Conservation (phyloP, 2,329 filamentous ascomycete species). For the Hypoxylon rubiginosum region DNA sequence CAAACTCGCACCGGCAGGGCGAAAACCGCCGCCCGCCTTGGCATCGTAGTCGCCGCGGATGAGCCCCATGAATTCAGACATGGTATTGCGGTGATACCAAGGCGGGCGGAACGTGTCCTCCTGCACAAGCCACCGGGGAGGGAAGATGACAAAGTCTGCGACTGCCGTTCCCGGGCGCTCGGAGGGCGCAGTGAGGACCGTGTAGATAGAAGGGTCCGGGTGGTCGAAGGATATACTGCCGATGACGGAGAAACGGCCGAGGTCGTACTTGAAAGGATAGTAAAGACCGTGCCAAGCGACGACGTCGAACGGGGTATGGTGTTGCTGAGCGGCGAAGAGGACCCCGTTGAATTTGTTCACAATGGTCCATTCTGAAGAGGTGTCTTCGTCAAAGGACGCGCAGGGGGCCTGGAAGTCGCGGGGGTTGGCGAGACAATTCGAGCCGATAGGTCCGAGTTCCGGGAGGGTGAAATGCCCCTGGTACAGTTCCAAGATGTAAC, state of each 20-base stretch:
- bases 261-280: slow-evolving; percentile 77
- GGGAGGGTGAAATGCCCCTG: slow-evolving; percentile 72
- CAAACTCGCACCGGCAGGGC: too few relatives aligned
- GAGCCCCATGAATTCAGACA: slow-evolving; percentile 66
- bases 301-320: slow-evolving; percentile 75
- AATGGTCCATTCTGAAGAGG: slow-evolving; percentile 60
- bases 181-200: slow-evolving; percentile 67
- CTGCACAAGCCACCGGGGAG: slow-evolving; percentile 70
- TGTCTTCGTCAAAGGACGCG: too few relatives aligned
- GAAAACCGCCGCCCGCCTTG: too few relatives aligned
- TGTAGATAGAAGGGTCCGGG: slow-evolving; percentile 77
- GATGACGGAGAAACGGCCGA: slow-evolving; percentile 75
- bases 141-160: slow-evolving; percentile 73
- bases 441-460: slow-evolving; percentile 72
- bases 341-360: slow-evolving; percentile 71
- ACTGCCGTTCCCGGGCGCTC: slow-evolving; percentile 65
- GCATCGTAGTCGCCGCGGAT: slow-evolving; percentile 62
- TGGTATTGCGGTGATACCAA: slow-evolving; percentile 72
- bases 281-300: slow-evolving; percentile 79
- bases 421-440: slow-evolving; percentile 71
- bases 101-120: slow-evolving; percentile 72
- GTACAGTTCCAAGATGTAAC: slow-evolving; percentile 75
- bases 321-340: slow-evolving; percentile 70
- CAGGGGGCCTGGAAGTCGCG: slow-evolving; percentile 74
- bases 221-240: slow-evolving; percentile 76